Base-by-base conservation (phyloP, 2,329 filamentous ascomycete species). In the Talaromyces sp. region DNA sequence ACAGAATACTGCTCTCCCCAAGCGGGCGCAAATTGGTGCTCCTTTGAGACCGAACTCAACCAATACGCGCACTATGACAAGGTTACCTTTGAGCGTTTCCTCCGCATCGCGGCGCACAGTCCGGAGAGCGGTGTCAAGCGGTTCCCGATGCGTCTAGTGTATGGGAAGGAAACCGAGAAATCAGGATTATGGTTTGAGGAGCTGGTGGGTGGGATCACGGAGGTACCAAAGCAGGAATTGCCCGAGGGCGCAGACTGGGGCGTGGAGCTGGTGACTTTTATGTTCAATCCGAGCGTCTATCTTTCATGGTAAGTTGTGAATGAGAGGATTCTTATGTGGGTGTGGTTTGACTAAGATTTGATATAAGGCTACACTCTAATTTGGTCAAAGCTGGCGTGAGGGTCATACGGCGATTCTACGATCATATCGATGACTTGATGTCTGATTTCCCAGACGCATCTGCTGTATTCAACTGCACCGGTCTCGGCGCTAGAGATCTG, bases 391-490 rank as follows among this genome's bases (percentile, higher is more conserved):
- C 50, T 31, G 59, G 59, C 0, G 59, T 61, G 17, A 58, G 32
- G 50, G 41, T 61, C 1, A 14, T 58, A 9, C 56, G 59, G 4
- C 50, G 59, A 11, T 58, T 38, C 8, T 61, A 61, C 38, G 21
- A 43, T 29, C 55, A 61, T 46, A 50, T 61, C n/a, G 59, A 61
- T 46, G 49, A 51, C 27, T 11, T 61, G 56, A 6, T 55, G 17
- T 55, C 59, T 19, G 59, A 61, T 51, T 61, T 58, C 29, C 55
- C 59, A 10, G n/a, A 61, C 43, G 58, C 56, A 32, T n/a, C 56
- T 55, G 59, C 59, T n/a, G 24, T 61, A 14, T 61, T 61, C 56
- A 61, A 61, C n/a, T 61, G 59, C 21, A 61, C 59, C 6, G 59
- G 59, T 3, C 41, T 61, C 11, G 59, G 59, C 17, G 55, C 59